These are phyloP conservation scores for Boletus reticuloceps DNA, from an alignment of 768 basidiomycete genomes.

Conservation along the genomic window DNA sequence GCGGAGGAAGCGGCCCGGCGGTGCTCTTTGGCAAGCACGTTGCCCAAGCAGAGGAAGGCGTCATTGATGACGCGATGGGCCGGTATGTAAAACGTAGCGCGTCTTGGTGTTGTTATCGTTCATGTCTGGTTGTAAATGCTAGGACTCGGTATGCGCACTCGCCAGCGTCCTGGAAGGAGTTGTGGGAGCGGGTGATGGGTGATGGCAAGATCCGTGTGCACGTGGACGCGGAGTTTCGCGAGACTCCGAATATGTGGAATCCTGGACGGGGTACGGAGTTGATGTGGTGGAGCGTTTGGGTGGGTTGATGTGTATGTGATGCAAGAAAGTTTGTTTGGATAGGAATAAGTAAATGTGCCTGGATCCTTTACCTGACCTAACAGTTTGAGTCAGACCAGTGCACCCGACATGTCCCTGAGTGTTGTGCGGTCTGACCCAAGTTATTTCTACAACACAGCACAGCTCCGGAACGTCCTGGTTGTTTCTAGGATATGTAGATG, in stretches of 20 bases:
- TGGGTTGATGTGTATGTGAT: not conserved
- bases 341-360: too few relatives aligned
- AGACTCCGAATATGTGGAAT: not conserved
- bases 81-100: not conserved
- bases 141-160: constrained; percentile 8
- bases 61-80: not conserved
- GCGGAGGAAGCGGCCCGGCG: not conserved
- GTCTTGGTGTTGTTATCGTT: too few relatives aligned
- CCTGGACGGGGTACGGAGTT: not conserved
- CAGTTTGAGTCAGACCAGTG: too few relatives aligned
- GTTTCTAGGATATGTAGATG: too few relatives aligned
- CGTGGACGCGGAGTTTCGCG: not conserved
- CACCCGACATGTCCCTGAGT: too few relatives aligned
- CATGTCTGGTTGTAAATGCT: too few relatives aligned
- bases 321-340: too few relatives aligned
- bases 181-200: constrained; percentile 1
- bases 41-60: not conserved
- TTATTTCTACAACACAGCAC: too few relatives aligned
- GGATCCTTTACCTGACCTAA: too few relatives aligned
- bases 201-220: not conserved
- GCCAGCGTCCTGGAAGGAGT: not conserved
- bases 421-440: too few relatives aligned
- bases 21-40: not conserved
- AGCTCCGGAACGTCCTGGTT: too few relatives aligned
- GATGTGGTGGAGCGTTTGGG: constrained; percentile 8